Evolutionary conservation across 2,329 filamentous ascomycete species (phyloP).

Genomic region (Cryphonectria naterciae): DNA sequence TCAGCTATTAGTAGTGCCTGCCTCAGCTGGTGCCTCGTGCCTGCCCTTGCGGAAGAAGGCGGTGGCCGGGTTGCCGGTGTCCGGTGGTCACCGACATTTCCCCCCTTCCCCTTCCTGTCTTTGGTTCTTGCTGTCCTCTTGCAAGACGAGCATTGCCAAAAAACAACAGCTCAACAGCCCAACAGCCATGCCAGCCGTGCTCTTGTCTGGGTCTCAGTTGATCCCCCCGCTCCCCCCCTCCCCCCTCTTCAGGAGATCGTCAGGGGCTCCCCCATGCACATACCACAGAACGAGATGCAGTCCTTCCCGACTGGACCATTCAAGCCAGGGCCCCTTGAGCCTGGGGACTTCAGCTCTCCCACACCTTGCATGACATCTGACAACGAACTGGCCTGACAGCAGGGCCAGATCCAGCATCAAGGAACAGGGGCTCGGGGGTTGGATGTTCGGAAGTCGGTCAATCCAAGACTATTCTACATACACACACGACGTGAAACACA

Average conservation of each 20-base stretch:
- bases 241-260: background rate
- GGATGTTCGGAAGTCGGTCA: background rate
- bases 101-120: background rate
- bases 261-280: background rate
- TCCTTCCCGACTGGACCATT: background rate
- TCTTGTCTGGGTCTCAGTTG: background rate
- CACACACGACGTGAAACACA: background rate
- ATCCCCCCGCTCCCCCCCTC: too few relatives aligned
- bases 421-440: too few relatives aligned
- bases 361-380: background rate
- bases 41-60: background rate
- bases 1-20: too few relatives aligned
- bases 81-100: conserved; percentile 15
- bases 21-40: too few relatives aligned
- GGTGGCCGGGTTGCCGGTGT: conserved; percentile 4
- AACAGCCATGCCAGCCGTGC: background rate
- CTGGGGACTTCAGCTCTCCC: background rate
- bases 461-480: background rate
- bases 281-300: too few relatives aligned
- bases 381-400: too few relatives aligned
- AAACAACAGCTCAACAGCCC: background rate
- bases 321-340: background rate
- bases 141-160: background rate
- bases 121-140: background rate
- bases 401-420: too few relatives aligned